Evolutionary conservation across 1,284 basidiomycete species (phyloP).

Genomic region (Cryptococcus maquisensis): DNA sequence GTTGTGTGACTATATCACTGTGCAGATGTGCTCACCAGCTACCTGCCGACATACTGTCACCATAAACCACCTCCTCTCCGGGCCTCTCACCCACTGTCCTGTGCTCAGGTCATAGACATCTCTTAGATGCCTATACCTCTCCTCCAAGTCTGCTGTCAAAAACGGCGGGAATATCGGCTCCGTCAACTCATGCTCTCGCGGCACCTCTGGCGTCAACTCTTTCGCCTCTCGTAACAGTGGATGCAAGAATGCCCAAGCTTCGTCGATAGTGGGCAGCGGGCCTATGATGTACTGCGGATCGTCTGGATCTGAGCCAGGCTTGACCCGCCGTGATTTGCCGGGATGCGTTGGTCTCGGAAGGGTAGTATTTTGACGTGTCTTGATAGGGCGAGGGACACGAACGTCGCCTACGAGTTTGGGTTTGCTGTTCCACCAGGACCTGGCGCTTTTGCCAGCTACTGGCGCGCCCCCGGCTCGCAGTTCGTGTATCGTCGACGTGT

Average conservation of each 20-base stretch:
- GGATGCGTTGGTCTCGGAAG: slow-evolving; percentile 2
- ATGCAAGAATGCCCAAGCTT: slow-evolving; percentile 33
- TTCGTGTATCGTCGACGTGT: too few species aligned
- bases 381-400: background rate
- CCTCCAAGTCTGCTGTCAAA: slow-evolving; percentile 30
- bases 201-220: slow-evolving; percentile 20
- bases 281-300: slow-evolving; percentile 20
- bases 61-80: slow-evolving; percentile 33
- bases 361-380: slow-evolving; percentile 1
- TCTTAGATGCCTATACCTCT: slow-evolving; percentile 35
- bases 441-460: too few species aligned
- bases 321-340: slow-evolving; percentile 18
- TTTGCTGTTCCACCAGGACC: background rate
- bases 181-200: slow-evolving; percentile 37
- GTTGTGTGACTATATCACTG: background rate
- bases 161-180: slow-evolving; percentile 37
- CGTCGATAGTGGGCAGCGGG: slow-evolving; percentile 32
- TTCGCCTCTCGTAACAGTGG: slow-evolving; percentile 34
- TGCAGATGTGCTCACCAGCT: slow-evolving; percentile 25
- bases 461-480: too few species aligned
- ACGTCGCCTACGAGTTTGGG: background rate
- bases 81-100: slow-evolving; percentile 22
- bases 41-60: slow-evolving; percentile 42
- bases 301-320: slow-evolving; percentile 18
- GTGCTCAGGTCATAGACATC: slow-evolving; percentile 28